phyloP scores from a whole-genome alignment of 2,329 filamentous ascomycete species.

The Pseudocercospora cruenta region DNA sequence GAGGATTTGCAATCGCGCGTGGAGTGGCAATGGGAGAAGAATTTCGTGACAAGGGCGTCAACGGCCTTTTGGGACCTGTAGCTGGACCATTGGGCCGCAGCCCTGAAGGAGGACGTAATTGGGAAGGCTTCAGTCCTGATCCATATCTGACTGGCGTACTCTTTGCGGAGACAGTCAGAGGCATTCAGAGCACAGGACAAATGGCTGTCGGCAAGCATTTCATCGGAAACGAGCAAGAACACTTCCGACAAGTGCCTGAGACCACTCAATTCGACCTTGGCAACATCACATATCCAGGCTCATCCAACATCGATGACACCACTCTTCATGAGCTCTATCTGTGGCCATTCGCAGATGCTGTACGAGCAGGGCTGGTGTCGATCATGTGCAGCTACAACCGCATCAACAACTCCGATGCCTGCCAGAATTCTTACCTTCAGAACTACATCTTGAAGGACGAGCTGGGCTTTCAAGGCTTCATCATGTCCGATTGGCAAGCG shows the following conservation, averaged over 20 bases:
- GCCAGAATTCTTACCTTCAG: conserved; percentile 68
- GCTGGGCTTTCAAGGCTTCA: conserved; percentile 42
- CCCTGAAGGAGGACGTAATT: conserved; percentile 20
- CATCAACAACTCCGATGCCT: conserved; percentile 58
- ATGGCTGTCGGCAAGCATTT: conserved; percentile 82
- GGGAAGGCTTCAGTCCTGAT: conserved; percentile 67
- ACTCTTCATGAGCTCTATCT: conserved; percentile 52
- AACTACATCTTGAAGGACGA: conserved; percentile 71
- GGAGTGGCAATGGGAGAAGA: conserved; percentile 76
- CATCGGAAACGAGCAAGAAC: conserved; percentile 75
- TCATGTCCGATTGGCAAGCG: conserved; percentile 55
- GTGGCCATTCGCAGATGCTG: conserved; percentile 54
- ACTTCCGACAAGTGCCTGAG: conserved; percentile 62
- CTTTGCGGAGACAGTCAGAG: conserved; percentile 64
- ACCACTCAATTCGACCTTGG: conserved; percentile 61
- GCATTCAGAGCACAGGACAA: conserved; percentile 79
- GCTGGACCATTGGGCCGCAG: conserved; percentile 72
- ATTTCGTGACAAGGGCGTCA: conserved; percentile 73
- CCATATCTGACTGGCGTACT: conserved; percentile 69
- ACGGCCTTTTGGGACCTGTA: conserved; percentile 75
- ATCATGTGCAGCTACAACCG: conserved; percentile 63
- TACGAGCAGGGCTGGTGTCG: conserved; percentile 52
- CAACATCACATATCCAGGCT: conserved; percentile 40
- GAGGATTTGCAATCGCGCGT: conserved; percentile 67
- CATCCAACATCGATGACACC: conserved; percentile 65